Conservation (phyloP, 108 stramenopile species). For the Fragilariopsis cylindrus region DNA sequence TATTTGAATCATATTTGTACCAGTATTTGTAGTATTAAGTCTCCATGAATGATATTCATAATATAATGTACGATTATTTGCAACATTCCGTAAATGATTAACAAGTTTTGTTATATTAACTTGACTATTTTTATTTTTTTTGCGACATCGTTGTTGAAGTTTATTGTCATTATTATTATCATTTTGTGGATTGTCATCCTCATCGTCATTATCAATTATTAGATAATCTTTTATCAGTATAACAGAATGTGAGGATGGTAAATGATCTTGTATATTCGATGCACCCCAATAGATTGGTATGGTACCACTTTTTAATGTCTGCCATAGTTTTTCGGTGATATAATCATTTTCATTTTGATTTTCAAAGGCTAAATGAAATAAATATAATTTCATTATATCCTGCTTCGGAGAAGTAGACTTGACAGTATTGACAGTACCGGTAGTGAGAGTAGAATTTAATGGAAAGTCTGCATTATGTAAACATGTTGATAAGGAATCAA, state of each 20-base stretch:
- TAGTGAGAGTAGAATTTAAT: conserved; percentile 23
- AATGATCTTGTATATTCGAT: conserved; percentile 62
- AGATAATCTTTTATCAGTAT: conserved; percentile 45
- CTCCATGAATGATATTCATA: no score
- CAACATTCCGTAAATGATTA: no score
- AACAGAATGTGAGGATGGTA: conserved; percentile 51
- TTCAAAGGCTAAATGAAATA: conserved; percentile 56
- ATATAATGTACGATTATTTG: no score
- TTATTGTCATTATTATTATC: no score
- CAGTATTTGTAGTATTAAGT: no score
- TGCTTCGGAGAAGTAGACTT: not conserved
- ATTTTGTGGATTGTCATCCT: not conserved
- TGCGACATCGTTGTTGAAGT: no score
- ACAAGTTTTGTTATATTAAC: no score
- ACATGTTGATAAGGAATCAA: conserved; percentile 62
- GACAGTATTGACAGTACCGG: conserved; percentile 27
- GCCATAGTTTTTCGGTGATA: conserved; percentile 80
- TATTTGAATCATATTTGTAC: no score
- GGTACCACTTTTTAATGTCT: conserved; percentile 51
- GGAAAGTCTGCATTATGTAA: conserved; percentile 58
- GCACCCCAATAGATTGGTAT: conserved; percentile 73
- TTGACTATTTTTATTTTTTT: no score
- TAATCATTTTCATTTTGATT: conserved; percentile 46
- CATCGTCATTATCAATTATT: conserved; percentile 47
- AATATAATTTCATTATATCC: conserved; percentile 40